phyloP scores from a whole-genome alignment of 257 asterid species.

The Echites panduratus region DNA sequence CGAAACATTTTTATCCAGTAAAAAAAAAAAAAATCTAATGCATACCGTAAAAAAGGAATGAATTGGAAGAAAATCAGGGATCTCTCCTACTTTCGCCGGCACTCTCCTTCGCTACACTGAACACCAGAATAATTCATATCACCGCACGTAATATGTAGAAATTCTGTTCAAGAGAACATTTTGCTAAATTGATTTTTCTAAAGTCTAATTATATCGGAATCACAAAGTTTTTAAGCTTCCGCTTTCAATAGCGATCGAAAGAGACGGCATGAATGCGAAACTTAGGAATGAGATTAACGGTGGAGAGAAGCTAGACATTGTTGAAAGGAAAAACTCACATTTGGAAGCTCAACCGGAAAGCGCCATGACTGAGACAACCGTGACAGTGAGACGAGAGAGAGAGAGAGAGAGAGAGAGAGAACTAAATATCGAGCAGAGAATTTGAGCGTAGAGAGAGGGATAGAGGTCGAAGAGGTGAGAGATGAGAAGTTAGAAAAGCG shows the following conservation, averaged over 20 bases:
- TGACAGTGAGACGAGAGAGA: background rate
- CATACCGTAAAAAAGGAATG: background rate
- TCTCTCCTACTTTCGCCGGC: background rate
- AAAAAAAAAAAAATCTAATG: background rate
- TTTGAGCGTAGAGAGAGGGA: background rate
- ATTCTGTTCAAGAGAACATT: background rate
- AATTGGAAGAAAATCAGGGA: background rate
- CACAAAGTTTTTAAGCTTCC: background rate
- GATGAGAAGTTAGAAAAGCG: too few relatives aligned
- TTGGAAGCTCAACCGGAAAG: background rate
- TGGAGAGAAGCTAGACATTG: background rate
- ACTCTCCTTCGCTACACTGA: background rate
- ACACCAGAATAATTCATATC: background rate
- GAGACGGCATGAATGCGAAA: background rate
- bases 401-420: background rate
- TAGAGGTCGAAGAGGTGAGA: background rate
- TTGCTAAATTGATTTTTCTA: background rate
- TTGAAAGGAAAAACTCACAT: background rate
- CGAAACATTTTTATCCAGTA: background rate
- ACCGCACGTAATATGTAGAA: background rate
- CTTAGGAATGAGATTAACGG: background rate
- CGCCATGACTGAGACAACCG: background rate
- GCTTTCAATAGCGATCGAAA: background rate
- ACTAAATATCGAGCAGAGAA: background rate
- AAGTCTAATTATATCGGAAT: background rate